phyloP scores from a whole-genome alignment of 2,329 filamentous ascomycete species.

The Aureobasidium sp. region DNA sequence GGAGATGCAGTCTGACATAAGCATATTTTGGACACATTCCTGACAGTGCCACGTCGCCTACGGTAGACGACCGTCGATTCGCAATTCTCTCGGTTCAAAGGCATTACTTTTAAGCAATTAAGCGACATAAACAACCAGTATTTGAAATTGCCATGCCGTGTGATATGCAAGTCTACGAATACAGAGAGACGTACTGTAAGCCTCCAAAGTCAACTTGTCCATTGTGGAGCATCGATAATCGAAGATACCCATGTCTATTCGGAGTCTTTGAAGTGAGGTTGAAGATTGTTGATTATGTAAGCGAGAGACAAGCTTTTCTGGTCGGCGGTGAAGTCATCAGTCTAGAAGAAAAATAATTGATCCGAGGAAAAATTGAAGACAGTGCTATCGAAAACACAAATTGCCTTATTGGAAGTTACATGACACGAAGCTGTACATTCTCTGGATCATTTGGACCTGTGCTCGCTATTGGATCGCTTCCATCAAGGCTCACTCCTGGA shows the following conservation, averaged over 20 bases:
- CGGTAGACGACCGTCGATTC: too few relatives aligned
- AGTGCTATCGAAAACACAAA: neutral
- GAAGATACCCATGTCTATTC: neutral
- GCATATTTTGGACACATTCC: too few relatives aligned
- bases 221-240: neutral
- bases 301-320: constrained; percentile 1
- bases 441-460: neutral
- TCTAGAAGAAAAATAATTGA: neutral
- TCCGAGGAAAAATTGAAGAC: neutral
- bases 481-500: neutral
- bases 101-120: too few relatives aligned
- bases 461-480: neutral
- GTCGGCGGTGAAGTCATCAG: neutral
- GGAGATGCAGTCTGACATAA: too few relatives aligned
- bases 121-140: too few relatives aligned
- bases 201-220: too few relatives aligned
- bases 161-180: too few relatives aligned
- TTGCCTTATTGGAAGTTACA: neutral
- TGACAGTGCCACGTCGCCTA: too few relatives aligned
- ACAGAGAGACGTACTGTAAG: too few relatives aligned
- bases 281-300: constrained; percentile 2
- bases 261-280: neutral
- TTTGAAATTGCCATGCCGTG: too few relatives aligned
- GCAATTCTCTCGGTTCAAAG: too few relatives aligned
- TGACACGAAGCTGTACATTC: neutral